A percentile compares a stretch with the other conserved stretches of the same genome.
phyloP scores from a whole-genome alignment of 306 rosid species.

The Sindora glabra region DNA sequence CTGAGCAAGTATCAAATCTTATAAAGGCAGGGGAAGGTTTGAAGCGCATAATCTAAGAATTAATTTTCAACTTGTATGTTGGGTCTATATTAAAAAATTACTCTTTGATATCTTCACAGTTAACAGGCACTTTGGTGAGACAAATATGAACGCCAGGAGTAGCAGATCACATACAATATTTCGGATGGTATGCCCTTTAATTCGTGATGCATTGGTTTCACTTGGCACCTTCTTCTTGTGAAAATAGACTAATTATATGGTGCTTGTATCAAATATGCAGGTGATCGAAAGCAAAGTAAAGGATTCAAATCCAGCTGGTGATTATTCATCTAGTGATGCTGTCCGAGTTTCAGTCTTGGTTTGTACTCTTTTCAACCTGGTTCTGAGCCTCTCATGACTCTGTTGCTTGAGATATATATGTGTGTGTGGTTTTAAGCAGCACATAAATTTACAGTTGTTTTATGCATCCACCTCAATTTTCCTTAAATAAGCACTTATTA shows the following conservation, averaged over 20 bases:
- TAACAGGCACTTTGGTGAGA: constrained; percentile 94
- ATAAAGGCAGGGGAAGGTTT: constrained; percentile 84
- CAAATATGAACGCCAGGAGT: constrained; percentile 89
- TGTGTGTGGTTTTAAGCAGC: neutral
- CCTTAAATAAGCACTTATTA: neutral
- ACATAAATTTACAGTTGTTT: neutral
- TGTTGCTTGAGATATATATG: neutral
- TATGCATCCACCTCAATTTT: neutral
- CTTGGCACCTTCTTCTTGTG: neutral
- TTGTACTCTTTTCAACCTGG: constrained; percentile 20
- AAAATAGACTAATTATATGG: neutral
- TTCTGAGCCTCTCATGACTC: neutral
- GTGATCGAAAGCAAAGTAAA: constrained; percentile 90
- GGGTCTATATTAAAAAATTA: constrained; percentile 2
- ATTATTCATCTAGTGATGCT: constrained; percentile 41
- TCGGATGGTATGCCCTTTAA: constrained; percentile 60
- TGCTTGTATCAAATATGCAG: constrained; percentile 23
- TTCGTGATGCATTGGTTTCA: neutral
- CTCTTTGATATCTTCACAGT: constrained; percentile 33
- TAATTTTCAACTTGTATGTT: constrained; percentile 4
- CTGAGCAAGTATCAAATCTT: constrained; percentile 76
- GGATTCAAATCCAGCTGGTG: constrained; percentile 41
- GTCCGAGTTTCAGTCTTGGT: constrained; percentile 96
- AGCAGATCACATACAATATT: constrained; percentile 97
- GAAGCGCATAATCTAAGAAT: constrained; percentile 8